A percentile compares a stretch with the other conserved stretches of the same genome.
Evolutionary conservation across 2,329 filamentous ascomycete genomes (phyloP).

Genomic region (Colletotrichum shisoi): DNA sequence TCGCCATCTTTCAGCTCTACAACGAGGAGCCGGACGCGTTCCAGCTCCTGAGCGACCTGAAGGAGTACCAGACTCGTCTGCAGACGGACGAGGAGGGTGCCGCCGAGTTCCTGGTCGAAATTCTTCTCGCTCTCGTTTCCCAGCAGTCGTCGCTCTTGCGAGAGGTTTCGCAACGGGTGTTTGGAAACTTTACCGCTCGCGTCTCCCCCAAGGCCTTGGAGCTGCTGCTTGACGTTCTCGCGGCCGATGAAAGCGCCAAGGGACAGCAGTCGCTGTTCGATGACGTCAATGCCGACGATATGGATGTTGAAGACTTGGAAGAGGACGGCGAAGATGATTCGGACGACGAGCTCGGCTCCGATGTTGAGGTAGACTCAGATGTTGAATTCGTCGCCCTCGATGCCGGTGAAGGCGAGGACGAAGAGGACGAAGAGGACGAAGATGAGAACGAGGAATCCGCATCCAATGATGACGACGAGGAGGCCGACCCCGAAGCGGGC

Average conservation of each 20-base stretch:
- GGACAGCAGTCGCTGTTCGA: slow-evolving; percentile 88
- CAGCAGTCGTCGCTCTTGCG: slow-evolving; percentile 85
- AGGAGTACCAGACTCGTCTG: slow-evolving; percentile 74
- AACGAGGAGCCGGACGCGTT: slow-evolving; percentile 88
- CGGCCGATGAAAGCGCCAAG: slow-evolving; percentile 79
- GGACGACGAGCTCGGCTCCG: slow-evolving; percentile 53
- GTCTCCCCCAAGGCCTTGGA: slow-evolving; percentile 77
- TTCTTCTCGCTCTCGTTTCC: slow-evolving; percentile 87
- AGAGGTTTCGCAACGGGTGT: slow-evolving; percentile 87
- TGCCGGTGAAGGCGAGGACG: slow-evolving; percentile 54
- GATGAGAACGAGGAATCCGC: slow-evolving; percentile 55
- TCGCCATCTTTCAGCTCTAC: slow-evolving; percentile 88
- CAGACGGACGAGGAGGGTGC: slow-evolving; percentile 63
- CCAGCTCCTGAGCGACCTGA: slow-evolving; percentile 81
- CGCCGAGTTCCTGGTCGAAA: slow-evolving; percentile 81
- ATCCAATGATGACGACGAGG: slow-evolving; percentile 54
- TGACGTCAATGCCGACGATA: slow-evolving; percentile 62
- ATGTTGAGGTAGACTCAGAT: slow-evolving; percentile 59
- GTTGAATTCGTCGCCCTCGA: slow-evolving; percentile 59
- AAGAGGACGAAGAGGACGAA: slow-evolving; percentile 52
- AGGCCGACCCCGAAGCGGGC: slow-evolving; percentile 54
- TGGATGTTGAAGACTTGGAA: slow-evolving; percentile 51
- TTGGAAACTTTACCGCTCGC: slow-evolving; percentile 78
- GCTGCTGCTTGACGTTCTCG: slow-evolving; percentile 71
- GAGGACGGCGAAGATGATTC: slow-evolving; percentile 54